These are phyloP conservation scores for Luffa aegyptiaca DNA, from an alignment of 306 rosid species.

Conservation along the genomic window DNA sequence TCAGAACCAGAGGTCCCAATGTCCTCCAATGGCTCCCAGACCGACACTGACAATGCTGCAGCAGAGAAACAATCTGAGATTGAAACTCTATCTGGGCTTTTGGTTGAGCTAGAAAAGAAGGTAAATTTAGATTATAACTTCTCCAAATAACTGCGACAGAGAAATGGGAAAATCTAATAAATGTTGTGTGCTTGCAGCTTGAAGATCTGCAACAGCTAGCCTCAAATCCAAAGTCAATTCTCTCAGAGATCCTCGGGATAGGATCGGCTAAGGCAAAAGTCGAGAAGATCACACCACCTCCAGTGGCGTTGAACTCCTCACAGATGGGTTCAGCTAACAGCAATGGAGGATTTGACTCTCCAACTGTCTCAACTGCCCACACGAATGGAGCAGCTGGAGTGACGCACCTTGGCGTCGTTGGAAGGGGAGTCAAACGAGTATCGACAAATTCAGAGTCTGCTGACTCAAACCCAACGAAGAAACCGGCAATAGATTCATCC, in stretches of 20 bases:
- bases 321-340: conserved; percentile 46
- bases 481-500: conserved; percentile 44
- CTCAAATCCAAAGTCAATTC: conserved; percentile 62
- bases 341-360: conserved; percentile 67
- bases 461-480: conserved; percentile 49
- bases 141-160: not conserved
- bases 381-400: conserved; percentile 65
- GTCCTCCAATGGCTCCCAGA: conserved; percentile 16
- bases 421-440: conserved; percentile 91
- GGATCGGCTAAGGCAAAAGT: conserved; percentile 45
- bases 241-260: conserved; percentile 60
- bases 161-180: not conserved
- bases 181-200: conserved; percentile 46
- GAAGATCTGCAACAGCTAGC: conserved; percentile 84
- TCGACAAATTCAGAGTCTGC: conserved; percentile 27
- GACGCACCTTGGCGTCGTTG: conserved; percentile 93
- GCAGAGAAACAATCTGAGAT: conserved; percentile 69
- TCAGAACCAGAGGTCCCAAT: conserved; percentile 25
- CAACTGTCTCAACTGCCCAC: conserved; percentile 76
- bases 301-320: conserved; percentile 39
- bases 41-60: conserved; percentile 30
- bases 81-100: conserved; percentile 62
- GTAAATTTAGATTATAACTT: conserved; percentile 20
- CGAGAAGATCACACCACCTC: conserved; percentile 32
- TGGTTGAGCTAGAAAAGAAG: conserved; percentile 87